Percentiles rank a stretch among this genome's conserved stretches.
phyloP scores from a whole-genome alignment of 345 rosid species.

The Schrenkiella parvula region DNA sequence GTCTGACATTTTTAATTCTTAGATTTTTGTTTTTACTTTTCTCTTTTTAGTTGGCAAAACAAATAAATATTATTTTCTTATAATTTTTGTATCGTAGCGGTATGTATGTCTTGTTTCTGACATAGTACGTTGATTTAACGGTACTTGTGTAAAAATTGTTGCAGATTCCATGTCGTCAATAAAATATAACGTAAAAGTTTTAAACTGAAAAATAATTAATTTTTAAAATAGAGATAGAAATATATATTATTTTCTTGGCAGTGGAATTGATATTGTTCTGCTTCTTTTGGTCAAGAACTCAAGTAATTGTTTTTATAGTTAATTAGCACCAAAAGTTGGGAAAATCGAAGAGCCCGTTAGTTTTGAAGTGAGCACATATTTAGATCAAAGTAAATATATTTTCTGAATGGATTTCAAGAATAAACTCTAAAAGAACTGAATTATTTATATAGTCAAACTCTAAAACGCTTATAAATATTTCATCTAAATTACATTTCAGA shows the following conservation, averaged over 20 bases:
- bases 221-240: background rate
- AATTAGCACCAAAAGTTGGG: background rate
- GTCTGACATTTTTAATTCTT: slow-evolving; percentile 23
- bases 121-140: slow-evolving; percentile 18
- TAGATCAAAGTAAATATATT: background rate
- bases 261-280: background rate
- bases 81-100: slow-evolving; percentile 6
- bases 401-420: background rate
- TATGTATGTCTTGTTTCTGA: slow-evolving; percentile 26
- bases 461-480: background rate
- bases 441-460: background rate
- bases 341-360: background rate
- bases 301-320: background rate
- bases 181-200: background rate
- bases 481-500: background rate
- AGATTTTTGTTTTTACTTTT: slow-evolving; percentile 15
- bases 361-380: background rate
- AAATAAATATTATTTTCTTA: background rate
- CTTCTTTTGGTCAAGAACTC: background rate
- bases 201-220: background rate
- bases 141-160: slow-evolving; percentile 23
- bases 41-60: background rate
- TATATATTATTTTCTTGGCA: background rate
- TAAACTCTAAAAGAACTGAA: background rate
- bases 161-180: slow-evolving; percentile 25